These are phyloP conservation scores for Ogataea methanolica DNA, from an alignment of 805 yeast species.

Conservation along the genomic window DNA sequence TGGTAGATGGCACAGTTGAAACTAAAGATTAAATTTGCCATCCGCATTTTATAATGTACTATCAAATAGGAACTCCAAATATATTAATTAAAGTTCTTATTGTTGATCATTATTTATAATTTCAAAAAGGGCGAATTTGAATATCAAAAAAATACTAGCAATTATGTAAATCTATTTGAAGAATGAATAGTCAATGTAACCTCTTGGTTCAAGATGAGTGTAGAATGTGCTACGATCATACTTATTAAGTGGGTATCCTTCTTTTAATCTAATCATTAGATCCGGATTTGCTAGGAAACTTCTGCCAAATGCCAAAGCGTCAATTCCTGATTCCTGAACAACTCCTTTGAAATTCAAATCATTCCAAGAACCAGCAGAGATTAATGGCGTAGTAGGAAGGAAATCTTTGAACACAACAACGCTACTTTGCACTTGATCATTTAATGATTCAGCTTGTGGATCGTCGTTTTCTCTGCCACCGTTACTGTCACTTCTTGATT, in stretches of 20 bases:
- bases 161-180: background rate
- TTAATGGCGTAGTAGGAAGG: slow-evolving; percentile 27
- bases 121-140: no score
- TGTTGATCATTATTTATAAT: no score
- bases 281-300: slow-evolving; percentile 54
- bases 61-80: no score
- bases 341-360: slow-evolving; percentile 18
- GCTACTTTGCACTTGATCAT: slow-evolving; percentile 16
- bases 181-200: slow-evolving; percentile 41
- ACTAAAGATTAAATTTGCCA: no score
- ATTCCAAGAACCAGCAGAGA: slow-evolving; percentile 28
- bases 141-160: no score
- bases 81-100: no score
- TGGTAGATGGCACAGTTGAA: no score
- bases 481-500: slow-evolving; percentile 31
- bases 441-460: slow-evolving; percentile 13
- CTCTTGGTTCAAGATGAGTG: slow-evolving; percentile 29
- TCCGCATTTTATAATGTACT: no score
- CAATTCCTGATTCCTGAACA: slow-evolving; percentile 3
- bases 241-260: slow-evolving; percentile 35
- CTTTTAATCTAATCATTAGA: slow-evolving; percentile 39
- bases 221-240: slow-evolving; percentile 48
- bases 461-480: slow-evolving; percentile 23
- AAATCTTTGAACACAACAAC: slow-evolving; percentile 4
- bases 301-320: slow-evolving; percentile 40